Evolutionary conservation across 495 filamentous ascomycete genomes (phyloP), one percentile per base, ranked within the genome.

Genomic region (Aspergillus carlsbadensis): DNA sequence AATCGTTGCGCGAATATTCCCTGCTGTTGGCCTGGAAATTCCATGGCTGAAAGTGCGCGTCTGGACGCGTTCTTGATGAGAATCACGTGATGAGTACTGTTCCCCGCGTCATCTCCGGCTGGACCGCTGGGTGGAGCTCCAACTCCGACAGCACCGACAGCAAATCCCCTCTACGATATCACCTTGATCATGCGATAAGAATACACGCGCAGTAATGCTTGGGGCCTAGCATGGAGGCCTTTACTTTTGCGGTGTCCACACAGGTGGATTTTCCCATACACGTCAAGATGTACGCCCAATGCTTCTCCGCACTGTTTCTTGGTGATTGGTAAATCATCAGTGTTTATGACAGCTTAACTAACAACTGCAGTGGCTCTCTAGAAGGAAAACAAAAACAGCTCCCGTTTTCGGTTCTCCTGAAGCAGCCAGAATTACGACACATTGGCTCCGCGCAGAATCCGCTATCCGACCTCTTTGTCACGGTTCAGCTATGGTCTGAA

Each of bases 401-500:
- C 6, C 84, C 85, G 1, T 89, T 85, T 59, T 96, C 92, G 0
- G 88, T 83, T 1, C 82, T 97, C 7, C 69, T 96, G 24, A 78
- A 87, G 37, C 78, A 84, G 42, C 86, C 93, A 2, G 86, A 96
- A 42, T 74, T 98, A 35, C 82, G 89, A 63, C 88, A 97, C 65
- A 81, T 91, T 36, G 92, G 90, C 36, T 96, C 94, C 20, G 89
- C 91, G 53, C 81, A 74, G 44, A 86, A 82, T 61, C 73, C 81
- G 10, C 69, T 84, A 65, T 96, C 91, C 17, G 94, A 98, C 67
- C 86, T 98, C 35, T 97, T 92, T 62, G 87, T 95, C 17, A 96
- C 92, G 3, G 88, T 85, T 14, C 95, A 97, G 71, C 76, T 96
- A 64, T 99, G 92, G 87, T 91, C 95, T 10, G 92, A 96, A 61